phyloP scores from a whole-genome alignment of 2,329 filamentous ascomycete species.

The Hymenoscyphus fraxineus region DNA sequence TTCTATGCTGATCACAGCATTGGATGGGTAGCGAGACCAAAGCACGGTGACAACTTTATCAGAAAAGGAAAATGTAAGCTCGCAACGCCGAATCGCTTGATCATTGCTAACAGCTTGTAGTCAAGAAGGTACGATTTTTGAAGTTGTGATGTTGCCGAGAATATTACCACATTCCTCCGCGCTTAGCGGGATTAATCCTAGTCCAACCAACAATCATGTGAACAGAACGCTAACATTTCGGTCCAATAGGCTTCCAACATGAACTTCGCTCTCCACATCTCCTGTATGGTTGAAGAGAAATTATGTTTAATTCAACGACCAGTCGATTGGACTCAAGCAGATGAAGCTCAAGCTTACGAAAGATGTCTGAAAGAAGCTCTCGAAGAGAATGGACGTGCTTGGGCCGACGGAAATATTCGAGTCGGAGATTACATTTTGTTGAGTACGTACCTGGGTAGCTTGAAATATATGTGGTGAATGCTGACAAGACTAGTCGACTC shows the following conservation, averaged over 20 bases:
- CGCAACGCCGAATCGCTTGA: neutral
- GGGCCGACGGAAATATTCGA: conserved; percentile 58
- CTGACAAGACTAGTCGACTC: conserved; percentile 54
- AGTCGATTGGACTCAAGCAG: conserved; percentile 61
- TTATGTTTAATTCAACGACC: conserved; percentile 54
- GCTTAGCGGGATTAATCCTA: neutral
- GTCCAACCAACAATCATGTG: conserved; percentile 8
- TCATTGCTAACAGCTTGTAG: conserved; percentile 22
- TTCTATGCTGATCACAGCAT: conserved; percentile 68
- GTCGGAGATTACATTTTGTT: conserved; percentile 69
- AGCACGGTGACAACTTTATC: conserved; percentile 58
- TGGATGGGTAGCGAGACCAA: conserved; percentile 64
- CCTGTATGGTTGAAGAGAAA: conserved; percentile 67
- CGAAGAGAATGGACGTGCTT: conserved; percentile 52
- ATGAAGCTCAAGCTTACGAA: conserved; percentile 66
- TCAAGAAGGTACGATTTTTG: conserved; percentile 39
- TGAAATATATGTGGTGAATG: conserved; percentile 16
- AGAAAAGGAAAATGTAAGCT: conserved; percentile 54
- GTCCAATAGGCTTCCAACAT: conserved; percentile 69
- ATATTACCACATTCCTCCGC: neutral
- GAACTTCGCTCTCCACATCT: conserved; percentile 67
- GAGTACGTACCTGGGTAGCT: conserved; percentile 37
- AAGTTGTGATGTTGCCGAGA: neutral
- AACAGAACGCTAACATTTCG: conserved; percentile 25
- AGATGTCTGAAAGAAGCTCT: conserved; percentile 62